phyloP scores from a whole-genome alignment of 1,139 yeast genomes.

The Saccharomycopsis phalli region DNA sequence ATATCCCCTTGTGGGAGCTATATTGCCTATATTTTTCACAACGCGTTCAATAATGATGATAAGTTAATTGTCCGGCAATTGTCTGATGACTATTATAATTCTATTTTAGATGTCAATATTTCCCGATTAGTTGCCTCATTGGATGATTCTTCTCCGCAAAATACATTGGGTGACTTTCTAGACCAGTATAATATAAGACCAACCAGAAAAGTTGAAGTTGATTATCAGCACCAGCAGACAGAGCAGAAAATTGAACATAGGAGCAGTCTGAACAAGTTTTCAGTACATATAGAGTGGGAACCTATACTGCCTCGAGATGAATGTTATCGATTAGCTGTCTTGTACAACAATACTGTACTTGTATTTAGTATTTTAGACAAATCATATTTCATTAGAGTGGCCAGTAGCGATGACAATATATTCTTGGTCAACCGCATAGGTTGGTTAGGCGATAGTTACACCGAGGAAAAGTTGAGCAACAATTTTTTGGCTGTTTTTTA shows the following conservation, averaged over 20 bases:
- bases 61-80: constrained; percentile 12
- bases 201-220: constrained; percentile 5
- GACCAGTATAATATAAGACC: constrained; percentile 6
- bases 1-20: constrained; percentile 14
- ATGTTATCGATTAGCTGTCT: constrained; percentile 4
- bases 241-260: background rate
- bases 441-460: constrained; percentile 7
- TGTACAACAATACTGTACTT: background rate
- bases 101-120: constrained; percentile 8
- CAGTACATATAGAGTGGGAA: constrained; percentile 10
- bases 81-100: constrained; percentile 1
- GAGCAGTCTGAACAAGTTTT: background rate
- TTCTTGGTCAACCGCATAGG: background rate
- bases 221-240: background rate
- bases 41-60: background rate
- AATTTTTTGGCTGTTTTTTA: background rate
- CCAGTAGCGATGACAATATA: background rate
- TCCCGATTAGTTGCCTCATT: too few relatives aligned
- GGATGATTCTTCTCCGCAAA: too few relatives aligned
- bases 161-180: constrained; percentile 6
- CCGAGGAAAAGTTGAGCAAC: background rate
- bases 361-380: constrained; percentile 3
- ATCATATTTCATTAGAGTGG: background rate
- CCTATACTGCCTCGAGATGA: background rate
- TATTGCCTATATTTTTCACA: constrained; percentile 9